Base-by-base conservation (phyloP, 1,284 basidiomycete genomes). In the Gastroboletus turbinatus region DNA sequence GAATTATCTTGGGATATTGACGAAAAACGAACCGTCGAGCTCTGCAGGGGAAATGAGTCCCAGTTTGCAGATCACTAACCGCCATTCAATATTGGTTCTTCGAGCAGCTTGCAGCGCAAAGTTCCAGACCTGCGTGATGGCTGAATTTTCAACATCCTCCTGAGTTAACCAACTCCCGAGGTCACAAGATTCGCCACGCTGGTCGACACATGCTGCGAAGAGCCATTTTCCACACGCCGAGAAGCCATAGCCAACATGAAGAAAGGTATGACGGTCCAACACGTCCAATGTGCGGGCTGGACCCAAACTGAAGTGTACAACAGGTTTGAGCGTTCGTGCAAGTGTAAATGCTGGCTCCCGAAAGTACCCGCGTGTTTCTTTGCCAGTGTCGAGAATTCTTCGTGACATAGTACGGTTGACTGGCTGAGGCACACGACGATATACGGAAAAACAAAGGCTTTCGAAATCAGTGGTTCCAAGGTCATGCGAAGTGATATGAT, bases 81-180 rank as follows among this genome's bases (percentile, higher is more conserved):
- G 78, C 92, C 92, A 94, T 65, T 93, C 90, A 16, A 92, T 75
- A 65, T 84, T 83, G 11, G 85, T 85, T 53, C 76, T 79, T 61
- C 77, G 79, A 11, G 84, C 81, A 63, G 87, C 81, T 27, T 78
- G 75, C 56, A 79, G 69, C 1, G 80, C 80, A 67, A 92, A 88
- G 10, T 76, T 75, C 88, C 90, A 92, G 5, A 94, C 75, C 58
- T 81, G 81, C 46, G 69, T 70, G 13, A 83, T 76, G 16, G 80
- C 67, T 58, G 78, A 79, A 30, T 69, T 66, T 61, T 79, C 73
- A 25, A 63, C 58, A 30, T 78, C 79, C 25, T 74, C 75, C 25
- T 81, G 79, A n/a, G 76, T 75, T 35, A 86, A 67, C 85, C 87
- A 89, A 8, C 86, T 81, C 10, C 80, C 82, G 30, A 86, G 64